phyloP scores from a whole-genome alignment of 306 rosid genomes.

The Comarum palustre region DNA sequence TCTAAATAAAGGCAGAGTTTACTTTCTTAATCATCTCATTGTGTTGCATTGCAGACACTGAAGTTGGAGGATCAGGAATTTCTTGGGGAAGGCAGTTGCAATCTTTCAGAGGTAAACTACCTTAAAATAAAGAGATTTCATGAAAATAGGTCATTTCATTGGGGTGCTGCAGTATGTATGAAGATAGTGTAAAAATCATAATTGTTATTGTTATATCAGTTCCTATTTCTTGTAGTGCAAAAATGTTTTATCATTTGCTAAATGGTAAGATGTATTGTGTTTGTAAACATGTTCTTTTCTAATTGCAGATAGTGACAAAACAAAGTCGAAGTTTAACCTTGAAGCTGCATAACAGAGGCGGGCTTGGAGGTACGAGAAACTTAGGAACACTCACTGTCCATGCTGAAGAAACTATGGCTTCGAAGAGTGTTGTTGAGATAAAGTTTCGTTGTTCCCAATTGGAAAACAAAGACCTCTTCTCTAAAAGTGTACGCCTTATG shows the following conservation, averaged over 20 bases:
- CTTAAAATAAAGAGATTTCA: background rate
- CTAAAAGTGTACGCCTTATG: conserved; percentile 57
- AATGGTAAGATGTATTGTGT: background rate
- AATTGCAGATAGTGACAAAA: conserved; percentile 67
- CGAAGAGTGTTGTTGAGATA: conserved; percentile 63
- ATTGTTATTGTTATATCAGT: background rate
- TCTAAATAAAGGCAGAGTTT: background rate
- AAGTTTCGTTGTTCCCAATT: conserved; percentile 61
- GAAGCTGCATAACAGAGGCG: conserved; percentile 38
- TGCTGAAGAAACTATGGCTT: conserved; percentile 70
- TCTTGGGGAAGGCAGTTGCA: conserved; percentile 72
- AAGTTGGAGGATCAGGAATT: conserved; percentile 72
- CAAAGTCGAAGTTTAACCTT: conserved; percentile 45
- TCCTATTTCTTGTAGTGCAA: background rate
- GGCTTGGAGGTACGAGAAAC: conserved; percentile 38
- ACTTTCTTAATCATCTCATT: background rate
- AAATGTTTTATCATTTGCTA: background rate
- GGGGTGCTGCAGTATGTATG: background rate
- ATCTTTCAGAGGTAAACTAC: conserved; percentile 65
- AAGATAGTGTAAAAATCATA: background rate
- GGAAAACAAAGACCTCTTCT: conserved; percentile 72
- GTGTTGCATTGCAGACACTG: conserved; percentile 44
- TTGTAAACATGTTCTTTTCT: background rate
- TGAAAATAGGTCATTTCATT: background rate
- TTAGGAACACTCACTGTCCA: conserved; percentile 61